These are phyloP conservation scores for Phytophthora pisi DNA, from an alignment of 352 stramenopile species.

Conservation along the genomic window DNA sequence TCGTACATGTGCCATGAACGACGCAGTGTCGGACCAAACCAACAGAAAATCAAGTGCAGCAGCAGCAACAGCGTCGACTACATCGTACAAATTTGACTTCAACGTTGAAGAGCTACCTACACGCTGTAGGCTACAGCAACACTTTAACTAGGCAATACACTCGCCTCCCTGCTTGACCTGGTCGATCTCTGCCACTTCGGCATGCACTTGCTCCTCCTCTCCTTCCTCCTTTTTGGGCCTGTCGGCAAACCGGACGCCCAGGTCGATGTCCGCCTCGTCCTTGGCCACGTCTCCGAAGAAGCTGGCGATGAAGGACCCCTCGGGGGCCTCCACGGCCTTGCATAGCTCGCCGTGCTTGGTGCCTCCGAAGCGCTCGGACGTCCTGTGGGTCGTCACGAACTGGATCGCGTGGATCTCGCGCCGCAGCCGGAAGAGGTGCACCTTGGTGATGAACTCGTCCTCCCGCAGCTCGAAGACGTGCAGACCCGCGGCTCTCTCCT, in stretches of 20 bases:
- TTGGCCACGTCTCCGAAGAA: slow-evolving; percentile 34
- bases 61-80: neutral
- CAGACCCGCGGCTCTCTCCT: neutral
- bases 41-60: neutral
- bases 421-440: slow-evolving; percentile 32
- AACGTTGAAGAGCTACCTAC: neutral
- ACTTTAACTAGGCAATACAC: neutral
- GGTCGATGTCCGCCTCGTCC: slow-evolving; percentile 28
- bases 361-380: slow-evolving; percentile 30
- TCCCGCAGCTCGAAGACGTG: slow-evolving; percentile 17
- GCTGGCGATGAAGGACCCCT: slow-evolving; percentile 32
- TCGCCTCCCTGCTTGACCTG: slow-evolving; percentile 33
- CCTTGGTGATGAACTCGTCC: slow-evolving; percentile 32
- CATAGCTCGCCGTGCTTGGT: slow-evolving; percentile 33
- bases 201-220: slow-evolving; percentile 4
- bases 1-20: neutral
- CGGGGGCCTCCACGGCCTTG: slow-evolving; percentile 35
- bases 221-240: neutral
- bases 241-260: slow-evolving; percentile 32
- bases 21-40: neutral
- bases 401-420: slow-evolving; percentile 39
- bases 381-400: slow-evolving; percentile 32
- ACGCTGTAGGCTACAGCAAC: neutral
- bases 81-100: slow-evolving; percentile 13
- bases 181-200: slow-evolving; percentile 33